Evolutionary conservation across 2,329 filamentous ascomycete genomes (phyloP), one percentile per base, ranked within the genome.

Genomic region (Monilinia polystroma): DNA sequence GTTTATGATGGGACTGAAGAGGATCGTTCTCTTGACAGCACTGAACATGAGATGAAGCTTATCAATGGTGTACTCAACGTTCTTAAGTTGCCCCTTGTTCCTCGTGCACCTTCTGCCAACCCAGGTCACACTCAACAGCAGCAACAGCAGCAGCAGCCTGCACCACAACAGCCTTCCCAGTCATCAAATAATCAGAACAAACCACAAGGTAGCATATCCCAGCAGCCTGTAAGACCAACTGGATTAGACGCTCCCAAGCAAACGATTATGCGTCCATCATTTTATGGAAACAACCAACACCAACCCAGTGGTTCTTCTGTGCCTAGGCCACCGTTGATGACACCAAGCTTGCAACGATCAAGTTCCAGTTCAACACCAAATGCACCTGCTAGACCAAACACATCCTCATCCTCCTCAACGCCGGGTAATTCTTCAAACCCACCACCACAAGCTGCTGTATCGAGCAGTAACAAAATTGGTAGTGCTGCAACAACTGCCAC

Each of bases 311-410:
- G 65, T 26, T 54, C 71, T 51, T 66, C 72, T 14, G 68, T 76
- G 32, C 70, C 74, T 23, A 69, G 75, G 56, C 75, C 74, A 38
- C 73, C 74, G 62, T 75, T 77, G 71, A 74, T 68, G 66, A 68
- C 71, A 58, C 68, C 69, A 45, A 69, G 70, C 26, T 70, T 72
- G 49, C 70, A 62, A 59, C 65, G 72, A 43, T 71, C 68, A 41
- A 72, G 70, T 66, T 73, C 74, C 26, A 70, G 51, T 35, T 71
- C 70, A 51, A 66, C 69, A 43, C 70, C 67, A 57, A 69, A 68
- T 69, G 64, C 70, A 66, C 60, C 69, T 63, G 54, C 64, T 41
- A 68, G 66, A 56, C 65, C 67, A 51, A 69, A 64, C 57, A 69
- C 63, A 51, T 65, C 69, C 43, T 72, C 73, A 49, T 70, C 71